These are phyloP conservation scores for Fusarium sp. DNA, from an alignment of 2,329 filamentous ascomycete genomes.

Conservation along the genomic window DNA sequence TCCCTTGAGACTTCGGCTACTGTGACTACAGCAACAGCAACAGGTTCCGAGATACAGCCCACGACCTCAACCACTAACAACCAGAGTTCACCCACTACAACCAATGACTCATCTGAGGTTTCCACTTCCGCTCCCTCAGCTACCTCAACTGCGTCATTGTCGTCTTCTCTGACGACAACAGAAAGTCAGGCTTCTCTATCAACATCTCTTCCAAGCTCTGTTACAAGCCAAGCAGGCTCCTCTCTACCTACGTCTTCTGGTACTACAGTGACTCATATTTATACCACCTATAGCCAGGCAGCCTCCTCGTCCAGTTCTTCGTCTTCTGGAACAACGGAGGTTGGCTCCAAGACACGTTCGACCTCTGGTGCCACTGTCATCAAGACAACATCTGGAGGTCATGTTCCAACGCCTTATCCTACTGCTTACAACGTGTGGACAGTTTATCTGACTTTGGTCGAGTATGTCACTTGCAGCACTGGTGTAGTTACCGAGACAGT, in stretches of 20 bases:
- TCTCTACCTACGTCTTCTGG: background rate
- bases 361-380: background rate
- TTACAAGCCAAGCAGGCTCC: background rate
- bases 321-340: accelerated
- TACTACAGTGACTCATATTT: background rate
- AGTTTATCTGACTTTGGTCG: background rate
- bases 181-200: background rate
- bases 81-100: background rate
- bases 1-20: background rate
- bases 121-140: background rate
- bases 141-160: background rate
- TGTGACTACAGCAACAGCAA: background rate
- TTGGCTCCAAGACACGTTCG: background rate
- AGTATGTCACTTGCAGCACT: background rate
- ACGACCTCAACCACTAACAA: background rate
- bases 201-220: background rate
- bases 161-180: background rate
- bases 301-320: background rate
- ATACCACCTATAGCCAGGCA: background rate
- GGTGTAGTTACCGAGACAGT: background rate
- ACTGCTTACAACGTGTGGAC: background rate
- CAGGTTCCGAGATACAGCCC: background rate
- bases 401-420: background rate
- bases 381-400: background rate
- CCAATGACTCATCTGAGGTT: accelerated